Base-by-base conservation (phyloP, 225 moss, liverwort and hornwort species). In the Lunularia cruciata region DNA sequence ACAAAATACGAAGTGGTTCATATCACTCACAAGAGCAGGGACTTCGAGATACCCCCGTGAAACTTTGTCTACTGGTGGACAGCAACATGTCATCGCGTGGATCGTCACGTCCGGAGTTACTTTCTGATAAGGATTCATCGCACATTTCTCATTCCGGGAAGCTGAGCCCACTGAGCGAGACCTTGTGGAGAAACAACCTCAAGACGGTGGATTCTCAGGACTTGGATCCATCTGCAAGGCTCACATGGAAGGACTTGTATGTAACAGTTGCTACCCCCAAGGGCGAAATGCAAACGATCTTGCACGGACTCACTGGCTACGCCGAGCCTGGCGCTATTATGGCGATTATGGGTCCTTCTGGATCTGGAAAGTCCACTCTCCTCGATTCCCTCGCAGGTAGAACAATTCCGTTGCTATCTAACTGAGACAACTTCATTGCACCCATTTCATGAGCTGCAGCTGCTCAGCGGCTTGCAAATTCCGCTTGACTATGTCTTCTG, bases 311-410 rank as follows among this genome's bases (percentile, higher is more conserved):
- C 57, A 84, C 80, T 1, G 83, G 83, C n/a, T 84, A 84, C 54
- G 83, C 80, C 6, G 83, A 84, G 71, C 83, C 83, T 35, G 83
- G 83, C 16, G 61, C 74, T 58, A 76, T 84, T 57, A 79, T 74
- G 79, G 83, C 83, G 4, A 84, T 84, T 63, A 84, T 84, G 83
- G 83, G 83, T 0, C 83, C 83, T 10, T 84, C 83, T 2, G 83
- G 83, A 18, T 80, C 80, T 1, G 83, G 83, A 14, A 84, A 84
- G 67, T 76, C 76, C 9, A 84, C 83, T 25, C 77, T 84, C 20
- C 80, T 84, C 58, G 83, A 84, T 46, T 70, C 83, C 18, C 71
- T 84, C 39, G 83, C 83, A 77, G 83, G 83, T 84, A 53, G n/a
- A 5, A 1, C 64, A 51, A 16, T 15, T 22, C 37, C 60, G 9